Percentiles rank a stretch among this genome's conserved stretches.
Evolutionary conservation across 768 basidiomycete species (phyloP).

Genomic region (Tulasnella sp.): DNA sequence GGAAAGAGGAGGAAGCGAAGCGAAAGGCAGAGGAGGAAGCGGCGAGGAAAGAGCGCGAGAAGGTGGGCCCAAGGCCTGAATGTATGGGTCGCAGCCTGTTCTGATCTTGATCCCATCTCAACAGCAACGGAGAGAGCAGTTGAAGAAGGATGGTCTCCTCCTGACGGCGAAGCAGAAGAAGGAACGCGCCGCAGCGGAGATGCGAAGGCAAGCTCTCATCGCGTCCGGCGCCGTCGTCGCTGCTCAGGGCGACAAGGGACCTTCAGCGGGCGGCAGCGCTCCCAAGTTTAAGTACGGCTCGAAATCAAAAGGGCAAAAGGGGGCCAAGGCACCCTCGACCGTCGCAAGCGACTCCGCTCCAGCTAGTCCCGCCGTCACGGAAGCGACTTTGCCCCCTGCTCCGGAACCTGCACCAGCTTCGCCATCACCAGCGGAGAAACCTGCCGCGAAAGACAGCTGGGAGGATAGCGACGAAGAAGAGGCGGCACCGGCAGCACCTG

Average conservation of each 20-base stretch:
- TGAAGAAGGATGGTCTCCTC: slow-evolving; percentile 91
- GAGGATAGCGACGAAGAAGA: slow-evolving; percentile 24
- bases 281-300: not conserved
- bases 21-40: slow-evolving; percentile 80
- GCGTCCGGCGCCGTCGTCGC: slow-evolving; percentile 89
- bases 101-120: not conserved
- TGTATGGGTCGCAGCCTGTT: not conserved
- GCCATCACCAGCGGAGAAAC: slow-evolving; percentile 30
- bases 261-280: slow-evolving; percentile 56
- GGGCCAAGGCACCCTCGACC: not conserved
- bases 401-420: slow-evolving; percentile 1
- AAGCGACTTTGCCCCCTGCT: slow-evolving; percentile 15
- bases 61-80: slow-evolving; percentile 35
- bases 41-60: slow-evolving; percentile 67
- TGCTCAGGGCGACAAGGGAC: slow-evolving; percentile 65
- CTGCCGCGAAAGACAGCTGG: slow-evolving; percentile 38
- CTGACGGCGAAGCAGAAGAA: slow-evolving; percentile 98
- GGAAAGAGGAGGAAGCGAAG: slow-evolving; percentile 73
- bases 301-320: not conserved
- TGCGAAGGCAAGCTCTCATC: slow-evolving; percentile 86
- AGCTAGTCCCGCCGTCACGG: not conserved
- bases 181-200: slow-evolving; percentile 87
- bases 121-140: slow-evolving; percentile 86
- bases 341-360: slow-evolving; percentile 6
- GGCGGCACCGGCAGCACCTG: slow-evolving; percentile 40